Base-by-base conservation (phyloP, 768 basidiomycete genomes). In the Sutorius australiensis region DNA sequence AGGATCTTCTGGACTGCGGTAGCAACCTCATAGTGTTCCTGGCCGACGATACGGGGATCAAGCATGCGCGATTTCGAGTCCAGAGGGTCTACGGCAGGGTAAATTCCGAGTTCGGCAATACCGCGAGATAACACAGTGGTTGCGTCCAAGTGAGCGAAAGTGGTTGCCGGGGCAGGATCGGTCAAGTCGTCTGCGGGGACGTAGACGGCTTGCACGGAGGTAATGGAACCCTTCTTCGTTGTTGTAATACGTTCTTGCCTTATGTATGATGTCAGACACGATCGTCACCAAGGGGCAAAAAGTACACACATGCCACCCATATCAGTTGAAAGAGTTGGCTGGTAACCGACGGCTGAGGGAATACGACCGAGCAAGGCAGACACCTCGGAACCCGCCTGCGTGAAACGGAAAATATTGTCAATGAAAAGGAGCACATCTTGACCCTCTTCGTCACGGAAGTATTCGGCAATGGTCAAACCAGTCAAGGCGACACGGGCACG, bases 331-430 rank as follows among this genome's bases (percentile, higher is more conserved):
- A 98, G 88, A 48, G 97, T 98, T 71, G 97, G 97, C 73, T 99
- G 97, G 80, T 99, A 99, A 85, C 97, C 97, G 83, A 99, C 97
- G 60, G 97, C 97, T 62, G 97, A 98, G 62, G 97, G 97, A 69
- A 98, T 99, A 92, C 97, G 97, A 82, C 97, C 97, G 62, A 98
- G 90, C 66, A 99, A 76, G 60, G 97, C 97, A 77, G 97, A 99
- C 81, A 98, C 97, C 73, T 98, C 97, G 60, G 97, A 99, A 87
- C 97, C 97, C 68, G 97, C 97, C 75, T 98, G 97, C 64, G 97
- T 99, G 91, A 99, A 99, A 72, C 97, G 95, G 97, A 99, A 99
- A 77, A 99, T 99, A 86, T 99, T 99, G 89, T 99, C 97, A 72
- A 99, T 99, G 84, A 99, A 99, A 70, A 99, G 87, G 72, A 99